Base-by-base conservation (phyloP, 2,329 filamentous ascomycete species). In the Grosmannia penicillata region DNA sequence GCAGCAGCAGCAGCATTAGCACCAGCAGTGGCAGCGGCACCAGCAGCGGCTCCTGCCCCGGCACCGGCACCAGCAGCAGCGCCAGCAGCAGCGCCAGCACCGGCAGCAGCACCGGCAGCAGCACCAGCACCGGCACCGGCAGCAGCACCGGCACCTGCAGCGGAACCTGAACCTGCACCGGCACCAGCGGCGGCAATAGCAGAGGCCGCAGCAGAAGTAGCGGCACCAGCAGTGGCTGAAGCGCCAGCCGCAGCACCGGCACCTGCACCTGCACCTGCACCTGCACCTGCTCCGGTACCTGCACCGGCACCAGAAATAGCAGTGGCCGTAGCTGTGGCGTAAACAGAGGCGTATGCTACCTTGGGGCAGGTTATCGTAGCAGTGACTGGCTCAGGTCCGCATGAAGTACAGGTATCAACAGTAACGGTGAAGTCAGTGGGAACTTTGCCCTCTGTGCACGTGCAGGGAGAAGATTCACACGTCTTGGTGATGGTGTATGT, bases 401-500 rank as follows among this genome's bases (percentile, higher is more conserved):
- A 46, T 19, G n/a, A 15, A 6, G 34, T 41, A 40, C 44, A 46
- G 14, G 44, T 43, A 15, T 33, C 34, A 23, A 43, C 43, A n/a
- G 38, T 41, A 13, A 43, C 41, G 6, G 44, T 45, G 27, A 48
- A 48, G 41, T 39, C 46, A 10, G 37, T 3, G 4, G 46, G 46
- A 1, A 45, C 6, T 36, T 43, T 44, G n/a, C 21, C 23, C 2
- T 15, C 11, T 0, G 34, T 36, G 37, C 19, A 21, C 1, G 42
- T 28, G 40, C 45, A 47, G 13, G 45, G 43, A 2, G 39, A n/a
- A 8, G 34, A 7, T 23, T 38, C 37, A n/a, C 46, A 48, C 10
- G 44, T 45, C 43, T 48, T 46, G 27, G 46, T 48, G 31, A 48
- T 36, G 22, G 42, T 48, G 44, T 48, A 48, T 7, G 46, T 46